These are phyloP conservation scores for Herpotrichia juniperi DNA, from an alignment of 2,329 filamentous ascomycete genomes.

Conservation along the genomic window DNA sequence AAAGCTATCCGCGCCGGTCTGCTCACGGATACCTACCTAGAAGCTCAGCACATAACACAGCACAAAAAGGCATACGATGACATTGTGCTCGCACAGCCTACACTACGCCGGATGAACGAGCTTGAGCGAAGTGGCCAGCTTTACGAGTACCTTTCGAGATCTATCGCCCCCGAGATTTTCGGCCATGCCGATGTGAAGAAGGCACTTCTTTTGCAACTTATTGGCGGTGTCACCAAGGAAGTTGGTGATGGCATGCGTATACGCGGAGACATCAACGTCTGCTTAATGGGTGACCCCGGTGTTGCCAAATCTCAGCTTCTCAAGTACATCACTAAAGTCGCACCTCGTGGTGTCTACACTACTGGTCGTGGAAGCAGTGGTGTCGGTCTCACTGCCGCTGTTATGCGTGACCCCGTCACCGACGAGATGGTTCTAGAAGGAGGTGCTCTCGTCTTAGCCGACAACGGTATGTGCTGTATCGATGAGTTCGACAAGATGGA, in stretches of 20 bases:
- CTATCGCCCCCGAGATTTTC: conserved; percentile 96
- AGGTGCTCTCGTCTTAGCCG: conserved; percentile 77
- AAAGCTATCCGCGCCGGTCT: conserved; percentile 94
- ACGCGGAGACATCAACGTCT: conserved; percentile 98
- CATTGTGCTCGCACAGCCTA: conserved; percentile 79
- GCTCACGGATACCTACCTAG: conserved; percentile 95
- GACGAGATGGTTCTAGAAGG: conserved; percentile 86
- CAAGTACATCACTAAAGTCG: conserved; percentile 98
- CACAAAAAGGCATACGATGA: conserved; percentile 99
- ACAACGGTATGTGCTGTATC: conserved; percentile 86
- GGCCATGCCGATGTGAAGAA: conserved; percentile 98
- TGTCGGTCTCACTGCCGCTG: conserved; percentile 80
- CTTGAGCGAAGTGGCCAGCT: conserved; percentile 86
- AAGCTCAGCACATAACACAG: conserved; percentile 90
- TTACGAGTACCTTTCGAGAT: conserved; percentile 94
- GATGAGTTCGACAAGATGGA: conserved; percentile 93
- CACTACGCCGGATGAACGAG: conserved; percentile 83
- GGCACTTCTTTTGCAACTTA: conserved; percentile 89
- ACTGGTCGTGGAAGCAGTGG: conserved; percentile 81
- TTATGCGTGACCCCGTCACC: conserved; percentile 83
- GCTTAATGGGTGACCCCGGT: conserved; percentile 98
- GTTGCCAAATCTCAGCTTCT: conserved; percentile 98
- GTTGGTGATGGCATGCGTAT: conserved; percentile 99
- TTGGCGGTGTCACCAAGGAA: conserved; percentile 94
- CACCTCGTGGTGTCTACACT: conserved; percentile 87